Conservation (phyloP, 331 rosid genomes). For the Acacia pycnantha region DNA sequence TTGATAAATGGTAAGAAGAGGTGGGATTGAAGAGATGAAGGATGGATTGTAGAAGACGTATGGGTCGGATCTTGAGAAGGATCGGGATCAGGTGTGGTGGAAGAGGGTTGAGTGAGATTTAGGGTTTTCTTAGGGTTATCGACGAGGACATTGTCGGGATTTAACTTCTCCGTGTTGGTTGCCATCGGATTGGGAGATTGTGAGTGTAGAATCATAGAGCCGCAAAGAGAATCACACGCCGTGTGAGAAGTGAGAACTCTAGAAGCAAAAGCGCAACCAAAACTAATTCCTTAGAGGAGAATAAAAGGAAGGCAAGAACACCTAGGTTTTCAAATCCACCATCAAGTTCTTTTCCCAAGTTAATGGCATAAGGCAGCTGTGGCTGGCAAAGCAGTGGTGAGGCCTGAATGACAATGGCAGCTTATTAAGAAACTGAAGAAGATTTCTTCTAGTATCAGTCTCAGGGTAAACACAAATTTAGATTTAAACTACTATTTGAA, state of each 20-base stretch:
- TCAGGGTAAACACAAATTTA: too few relatives aligned
- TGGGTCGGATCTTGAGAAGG: constrained; percentile 23
- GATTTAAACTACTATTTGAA: too few relatives aligned
- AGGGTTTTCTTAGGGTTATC: constrained; percentile 51
- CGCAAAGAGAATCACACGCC: neutral
- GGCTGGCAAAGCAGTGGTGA: too few relatives aligned
- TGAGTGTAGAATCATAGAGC: neutral
- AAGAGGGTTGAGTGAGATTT: constrained; percentile 23
- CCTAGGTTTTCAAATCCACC: too few relatives aligned
- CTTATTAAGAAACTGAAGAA: too few relatives aligned
- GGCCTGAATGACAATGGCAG: too few relatives aligned
- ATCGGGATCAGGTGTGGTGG: constrained; percentile 20
- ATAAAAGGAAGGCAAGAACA: too few relatives aligned
- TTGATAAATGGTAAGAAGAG: too few relatives aligned
- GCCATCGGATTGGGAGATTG: constrained; percentile 46
- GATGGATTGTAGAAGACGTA: neutral
- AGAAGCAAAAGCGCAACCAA: neutral
- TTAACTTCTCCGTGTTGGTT: constrained; percentile 42
- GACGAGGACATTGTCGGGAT: constrained; percentile 24
- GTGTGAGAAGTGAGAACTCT: neutral
- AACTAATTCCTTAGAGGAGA: too few relatives aligned
- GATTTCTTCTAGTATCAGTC: too few relatives aligned
- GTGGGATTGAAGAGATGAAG: neutral
- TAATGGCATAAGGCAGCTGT: too few relatives aligned
- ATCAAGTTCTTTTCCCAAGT: too few relatives aligned